A percentile compares a stretch with the other conserved stretches of the same genome.
These are phyloP conservation scores for Leccinum fibrillosum DNA, from an alignment of 768 basidiomycete species.

Conservation along the genomic window DNA sequence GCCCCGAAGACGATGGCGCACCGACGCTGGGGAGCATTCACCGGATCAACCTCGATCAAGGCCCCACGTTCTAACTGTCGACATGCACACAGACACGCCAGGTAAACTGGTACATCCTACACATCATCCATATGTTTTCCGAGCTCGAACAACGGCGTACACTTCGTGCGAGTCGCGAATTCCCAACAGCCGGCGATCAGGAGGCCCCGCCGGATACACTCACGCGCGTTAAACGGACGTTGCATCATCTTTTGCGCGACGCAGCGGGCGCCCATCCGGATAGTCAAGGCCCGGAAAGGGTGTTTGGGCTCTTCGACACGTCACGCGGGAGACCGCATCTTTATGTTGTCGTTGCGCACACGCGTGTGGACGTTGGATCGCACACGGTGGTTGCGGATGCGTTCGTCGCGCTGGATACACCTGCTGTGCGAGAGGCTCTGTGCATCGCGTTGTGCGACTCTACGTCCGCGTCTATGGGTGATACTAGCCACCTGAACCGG, in stretches of 20 bases:
- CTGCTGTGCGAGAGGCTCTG: neutral
- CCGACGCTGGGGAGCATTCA: slow-evolving; percentile 38
- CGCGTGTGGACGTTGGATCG: slow-evolving; percentile 42
- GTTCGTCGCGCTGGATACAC: slow-evolving; percentile 38
- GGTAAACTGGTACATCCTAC: slow-evolving; percentile 28
- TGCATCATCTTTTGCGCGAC: slow-evolving; percentile 25
- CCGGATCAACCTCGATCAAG: slow-evolving; percentile 33
- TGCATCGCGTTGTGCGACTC: neutral
- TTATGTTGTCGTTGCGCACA: slow-evolving; percentile 42
- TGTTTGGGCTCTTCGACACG: slow-evolving; percentile 19
- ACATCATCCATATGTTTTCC: slow-evolving; percentile 28
- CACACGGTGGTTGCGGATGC: slow-evolving; percentile 47
- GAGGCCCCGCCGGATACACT: slow-evolving; percentile 15
- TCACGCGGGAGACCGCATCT: slow-evolving; percentile 27
- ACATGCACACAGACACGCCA: neutral
- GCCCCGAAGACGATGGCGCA: neutral
- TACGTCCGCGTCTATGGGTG: no score
- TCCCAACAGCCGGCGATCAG: no score
- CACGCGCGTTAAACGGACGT: slow-evolving; percentile 29
- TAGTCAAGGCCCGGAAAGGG: slow-evolving; percentile 3
- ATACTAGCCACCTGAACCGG: neutral
- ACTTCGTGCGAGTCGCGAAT: no score
- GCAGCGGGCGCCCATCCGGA: slow-evolving; percentile 6
- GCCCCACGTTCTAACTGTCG: slow-evolving; percentile 30
- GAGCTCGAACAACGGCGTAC: slow-evolving; percentile 1